These are phyloP conservation scores for Trichoderma oligosporum DNA, from an alignment of 2,329 filamentous ascomycete genomes.

Conservation along the genomic window DNA sequence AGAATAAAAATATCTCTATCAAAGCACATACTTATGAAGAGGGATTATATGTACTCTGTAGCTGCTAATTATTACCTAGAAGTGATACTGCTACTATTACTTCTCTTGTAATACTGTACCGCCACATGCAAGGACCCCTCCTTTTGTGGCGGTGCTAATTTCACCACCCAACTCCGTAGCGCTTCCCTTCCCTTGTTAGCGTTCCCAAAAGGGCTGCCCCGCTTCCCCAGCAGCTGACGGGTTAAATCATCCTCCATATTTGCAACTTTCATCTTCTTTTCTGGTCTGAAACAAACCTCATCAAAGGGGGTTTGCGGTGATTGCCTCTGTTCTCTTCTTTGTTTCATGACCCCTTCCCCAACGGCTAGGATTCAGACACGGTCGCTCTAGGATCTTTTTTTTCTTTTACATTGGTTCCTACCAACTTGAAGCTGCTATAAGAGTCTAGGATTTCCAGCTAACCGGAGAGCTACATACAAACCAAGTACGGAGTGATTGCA, in stretches of 20 bases:
- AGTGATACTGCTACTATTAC: too few species aligned
- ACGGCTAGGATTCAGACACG: neutral
- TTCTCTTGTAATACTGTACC: too few species aligned
- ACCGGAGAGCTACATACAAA: too few species aligned
- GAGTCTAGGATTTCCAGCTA: too few species aligned
- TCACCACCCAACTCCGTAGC: neutral
- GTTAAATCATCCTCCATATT: slow-evolving; percentile 8
- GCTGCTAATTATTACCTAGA: too few species aligned
- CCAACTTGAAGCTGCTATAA: too few species aligned
- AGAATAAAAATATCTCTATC: too few species aligned
- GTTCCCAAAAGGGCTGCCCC: slow-evolving; percentile 3
- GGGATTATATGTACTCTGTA: too few species aligned
- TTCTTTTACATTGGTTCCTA: too few species aligned
- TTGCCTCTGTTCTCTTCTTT: neutral
- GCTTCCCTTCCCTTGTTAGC: neutral
- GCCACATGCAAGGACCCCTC: slow-evolving; percentile 10
- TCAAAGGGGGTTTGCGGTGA: slow-evolving; percentile 16
- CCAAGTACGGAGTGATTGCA: too few species aligned
- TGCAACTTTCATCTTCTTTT: slow-evolving; percentile 6
- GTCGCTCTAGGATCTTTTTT: neutral
- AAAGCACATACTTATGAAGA: too few species aligned
- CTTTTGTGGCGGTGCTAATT: slow-evolving; percentile 15
- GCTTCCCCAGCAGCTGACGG: slow-evolving; percentile 17
- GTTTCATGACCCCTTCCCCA: neutral
- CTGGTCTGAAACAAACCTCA: neutral